These are phyloP conservation scores for Aureobasidium sp. DNA, from an alignment of 2,329 filamentous ascomycete species.

Conservation along the genomic window DNA sequence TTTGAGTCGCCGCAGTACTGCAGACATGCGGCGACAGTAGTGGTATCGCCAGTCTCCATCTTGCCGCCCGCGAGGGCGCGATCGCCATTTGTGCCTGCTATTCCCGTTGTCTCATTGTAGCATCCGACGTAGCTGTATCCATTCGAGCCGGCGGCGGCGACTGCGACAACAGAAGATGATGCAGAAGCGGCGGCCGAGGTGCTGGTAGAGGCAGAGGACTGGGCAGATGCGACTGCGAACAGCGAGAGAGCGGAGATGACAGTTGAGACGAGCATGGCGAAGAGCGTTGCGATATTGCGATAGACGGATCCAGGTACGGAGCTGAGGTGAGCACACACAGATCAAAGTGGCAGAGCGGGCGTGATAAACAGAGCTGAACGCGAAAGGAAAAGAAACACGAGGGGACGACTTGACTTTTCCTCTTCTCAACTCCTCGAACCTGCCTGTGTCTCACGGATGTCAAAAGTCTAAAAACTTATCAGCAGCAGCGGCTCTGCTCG, in stretches of 20 bases:
- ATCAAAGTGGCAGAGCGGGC: neutral
- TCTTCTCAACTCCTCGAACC: neutral
- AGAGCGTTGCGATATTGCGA: neutral
- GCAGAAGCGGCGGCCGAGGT: slow-evolving; percentile 25
- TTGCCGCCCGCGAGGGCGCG: slow-evolving; percentile 44
- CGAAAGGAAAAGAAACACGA: neutral
- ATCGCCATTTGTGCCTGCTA: slow-evolving; percentile 31
- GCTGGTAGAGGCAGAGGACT: slow-evolving; percentile 21
- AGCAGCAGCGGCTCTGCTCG: neutral
- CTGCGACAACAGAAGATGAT: slow-evolving; percentile 19
- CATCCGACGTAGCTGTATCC: slow-evolving; percentile 51
- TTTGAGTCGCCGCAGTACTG: slow-evolving; percentile 41
- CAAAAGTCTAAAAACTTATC: slow-evolving; percentile 8
- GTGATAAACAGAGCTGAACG: neutral
- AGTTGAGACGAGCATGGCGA: neutral
- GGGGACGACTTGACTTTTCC: neutral
- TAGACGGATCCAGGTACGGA: neutral
- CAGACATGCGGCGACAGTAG: slow-evolving; percentile 49
- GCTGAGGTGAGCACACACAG: neutral
- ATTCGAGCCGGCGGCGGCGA: slow-evolving; percentile 6
- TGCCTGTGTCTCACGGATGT: neutral
- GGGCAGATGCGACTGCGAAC: slow-evolving; percentile 19
- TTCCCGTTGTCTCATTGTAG: slow-evolving; percentile 49
- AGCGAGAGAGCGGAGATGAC: slow-evolving; percentile 16
- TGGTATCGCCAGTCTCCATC: slow-evolving; percentile 32